Percentiles rank a stretch among this genome's conserved stretches.
phyloP scores from a whole-genome alignment of 2,329 filamentous ascomycete species.

The Drechslera avenae region DNA sequence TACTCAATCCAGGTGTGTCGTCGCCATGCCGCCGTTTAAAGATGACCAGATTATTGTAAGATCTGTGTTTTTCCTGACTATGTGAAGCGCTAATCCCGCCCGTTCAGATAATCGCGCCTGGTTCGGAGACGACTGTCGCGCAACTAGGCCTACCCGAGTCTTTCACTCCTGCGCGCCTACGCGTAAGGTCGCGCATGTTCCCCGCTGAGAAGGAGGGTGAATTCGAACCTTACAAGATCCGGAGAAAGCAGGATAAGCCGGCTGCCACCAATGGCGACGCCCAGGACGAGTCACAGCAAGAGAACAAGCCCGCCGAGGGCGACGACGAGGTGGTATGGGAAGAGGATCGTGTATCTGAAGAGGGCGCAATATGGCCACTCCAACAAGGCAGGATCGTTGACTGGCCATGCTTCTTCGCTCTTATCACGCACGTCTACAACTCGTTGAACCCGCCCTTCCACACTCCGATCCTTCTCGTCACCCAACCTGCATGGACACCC shows the following conservation, averaged over 20 bases:
- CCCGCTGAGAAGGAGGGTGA: constrained; percentile 74
- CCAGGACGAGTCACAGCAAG: constrained; percentile 27
- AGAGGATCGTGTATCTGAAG: constrained; percentile 84
- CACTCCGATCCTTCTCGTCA: constrained; percentile 89
- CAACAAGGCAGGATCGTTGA: constrained; percentile 80
- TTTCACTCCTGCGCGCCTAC: constrained; percentile 87
- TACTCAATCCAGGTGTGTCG: constrained; percentile 12
- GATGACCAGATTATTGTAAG: constrained; percentile 54
- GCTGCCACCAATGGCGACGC: constrained; percentile 38
- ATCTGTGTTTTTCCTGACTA: not conserved
- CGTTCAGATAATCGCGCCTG: constrained; percentile 71
- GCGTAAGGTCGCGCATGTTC: constrained; percentile 94
- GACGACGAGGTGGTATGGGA: constrained; percentile 73
- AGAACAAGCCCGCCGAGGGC: constrained; percentile 47
- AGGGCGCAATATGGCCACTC: constrained; percentile 90
- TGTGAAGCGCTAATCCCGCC: constrained; percentile 15
- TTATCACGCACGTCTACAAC: constrained; percentile 90
- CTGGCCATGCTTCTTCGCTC: constrained; percentile 91
- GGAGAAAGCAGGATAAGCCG: constrained; percentile 50
- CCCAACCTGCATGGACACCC: constrained; percentile 87
- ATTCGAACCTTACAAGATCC: constrained; percentile 82
- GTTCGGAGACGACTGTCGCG: constrained; percentile 87
- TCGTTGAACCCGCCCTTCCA: constrained; percentile 89
- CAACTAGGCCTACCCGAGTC: constrained; percentile 87
- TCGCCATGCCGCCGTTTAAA: constrained; percentile 52